Conservation (phyloP, 2,329 filamentous ascomycete genomes). For the Neofusicoccum kwambonambiense region DNA sequence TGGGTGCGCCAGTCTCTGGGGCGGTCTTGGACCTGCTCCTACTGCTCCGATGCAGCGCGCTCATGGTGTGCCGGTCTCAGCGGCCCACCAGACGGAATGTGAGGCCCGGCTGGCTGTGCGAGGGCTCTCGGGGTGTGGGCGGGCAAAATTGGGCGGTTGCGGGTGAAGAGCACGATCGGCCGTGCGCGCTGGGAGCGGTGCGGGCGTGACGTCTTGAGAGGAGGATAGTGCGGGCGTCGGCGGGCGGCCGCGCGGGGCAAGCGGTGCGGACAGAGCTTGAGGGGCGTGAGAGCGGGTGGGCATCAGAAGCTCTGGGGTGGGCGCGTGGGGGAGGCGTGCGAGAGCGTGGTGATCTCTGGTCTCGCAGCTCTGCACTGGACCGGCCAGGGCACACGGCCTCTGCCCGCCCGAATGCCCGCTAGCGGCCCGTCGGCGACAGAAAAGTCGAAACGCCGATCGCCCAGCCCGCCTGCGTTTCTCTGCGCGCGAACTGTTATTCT, state of each 20-base stretch:
- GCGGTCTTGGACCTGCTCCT: conserved; percentile 37
- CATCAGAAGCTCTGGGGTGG: background rate
- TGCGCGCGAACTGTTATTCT: background rate
- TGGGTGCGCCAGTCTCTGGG: conserved; percentile 24
- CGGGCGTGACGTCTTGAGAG: background rate
- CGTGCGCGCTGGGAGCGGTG: conserved; percentile 12
- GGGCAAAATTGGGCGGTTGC: conserved; percentile 17
- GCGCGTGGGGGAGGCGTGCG: background rate
- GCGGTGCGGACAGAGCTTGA: background rate
- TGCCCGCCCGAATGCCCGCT: conserved; percentile 9
- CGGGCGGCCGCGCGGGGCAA: background rate
- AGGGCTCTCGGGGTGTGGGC: background rate
- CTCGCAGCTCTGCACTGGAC: conserved; percentile 13
- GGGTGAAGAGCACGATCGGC: conserved; percentile 13
- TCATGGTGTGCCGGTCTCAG: conserved; percentile 38
- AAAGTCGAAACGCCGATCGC: conserved; percentile 15
- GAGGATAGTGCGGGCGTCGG: background rate
- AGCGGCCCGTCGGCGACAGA: conserved; percentile 6
- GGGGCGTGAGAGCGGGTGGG: background rate
- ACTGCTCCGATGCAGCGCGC: conserved; percentile 35
- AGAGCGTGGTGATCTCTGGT: conserved; percentile 9
- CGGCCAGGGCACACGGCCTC: conserved; percentile 8
- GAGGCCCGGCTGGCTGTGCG: background rate
- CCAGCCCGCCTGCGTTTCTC: conserved; percentile 7
- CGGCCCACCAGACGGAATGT: background rate